Base-by-base conservation (phyloP, 2,329 filamentous ascomycete genomes). In the Nothopassalora personata region DNA sequence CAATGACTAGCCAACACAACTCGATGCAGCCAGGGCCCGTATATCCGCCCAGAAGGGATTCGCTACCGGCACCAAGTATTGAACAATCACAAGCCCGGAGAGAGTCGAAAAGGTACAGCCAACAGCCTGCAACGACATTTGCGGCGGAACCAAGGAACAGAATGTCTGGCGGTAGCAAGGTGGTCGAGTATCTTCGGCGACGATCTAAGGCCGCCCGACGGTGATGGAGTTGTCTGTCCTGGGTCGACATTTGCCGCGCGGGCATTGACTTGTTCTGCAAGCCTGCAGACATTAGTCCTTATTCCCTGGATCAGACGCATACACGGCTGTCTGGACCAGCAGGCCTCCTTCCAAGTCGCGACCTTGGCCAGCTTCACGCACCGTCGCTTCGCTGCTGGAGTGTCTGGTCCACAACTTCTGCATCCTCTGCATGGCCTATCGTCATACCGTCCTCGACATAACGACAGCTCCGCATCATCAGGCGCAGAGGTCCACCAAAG, bases 381-480 rank as follows among this genome's bases (percentile, higher is more conserved):
- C 4, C 3, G 15, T 43, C 39, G 39, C 39, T 43, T 43, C 18
- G 39, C 4, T 43, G 39, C 39, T 43, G 39, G 15, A n/a, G 60
- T 9, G 68, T 66, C 57, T 64, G 59, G 1, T 63, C 31, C 3
- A 72, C 64, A 8, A 72, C 63, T 1, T 53, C 45, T 4, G 62
- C 60, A 4, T 63, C 67, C 53, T 73, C 71, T 2, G 60, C 47
- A 19, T 56, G 64, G 33, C 71, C 71, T n/a, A 74, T 62, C 3
- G 61, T 66, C 45, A 72, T 53, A 6, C 60, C 67, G 27, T 74
- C 72, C 60, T 74, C 72, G n/a, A 72, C 68, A 53, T 70, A 73
- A 5, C 72, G 68, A 59, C 73, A 73, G 4, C 71, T 61, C 13
- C 71, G 64, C 69, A 69, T 73, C 66, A 70, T 71, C 64, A 73